phyloP scores from a whole-genome alignment of 2,329 filamentous ascomycete genomes.

The Pyrenophora seminiperda region DNA sequence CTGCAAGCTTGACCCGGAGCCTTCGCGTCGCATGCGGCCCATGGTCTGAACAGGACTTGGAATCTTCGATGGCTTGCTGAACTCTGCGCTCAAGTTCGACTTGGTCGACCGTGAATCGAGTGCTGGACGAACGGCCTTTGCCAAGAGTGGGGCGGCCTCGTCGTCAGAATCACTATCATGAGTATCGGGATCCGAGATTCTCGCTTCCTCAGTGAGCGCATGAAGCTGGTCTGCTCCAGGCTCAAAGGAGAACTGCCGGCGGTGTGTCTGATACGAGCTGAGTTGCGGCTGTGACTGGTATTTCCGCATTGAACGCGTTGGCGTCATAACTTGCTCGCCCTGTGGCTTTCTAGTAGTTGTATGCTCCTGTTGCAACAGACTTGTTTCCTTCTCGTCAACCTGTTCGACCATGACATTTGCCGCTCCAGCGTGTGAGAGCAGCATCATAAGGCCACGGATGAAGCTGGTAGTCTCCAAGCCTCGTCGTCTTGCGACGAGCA shows the following conservation, averaged over 20 bases:
- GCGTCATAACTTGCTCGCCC: neutral
- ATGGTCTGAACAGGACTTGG: constrained; percentile 50
- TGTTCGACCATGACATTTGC: neutral
- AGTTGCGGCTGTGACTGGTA: constrained; percentile 28
- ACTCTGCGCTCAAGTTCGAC: constrained; percentile 13
- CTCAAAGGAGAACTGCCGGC: constrained; percentile 52
- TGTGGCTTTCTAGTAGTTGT: neutral
- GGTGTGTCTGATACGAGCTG: constrained; percentile 23
- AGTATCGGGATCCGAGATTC: constrained; percentile 7
- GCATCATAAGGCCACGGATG: constrained; percentile 40
- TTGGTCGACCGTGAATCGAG: neutral
- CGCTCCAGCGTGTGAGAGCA: constrained; percentile 31
- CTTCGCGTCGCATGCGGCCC: constrained; percentile 46
- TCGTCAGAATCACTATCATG: constrained; percentile 12
- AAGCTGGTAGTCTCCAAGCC: constrained; percentile 43
- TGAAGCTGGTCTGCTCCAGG: constrained; percentile 48
- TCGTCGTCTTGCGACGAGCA: constrained; percentile 42
- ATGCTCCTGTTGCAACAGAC: neutral
- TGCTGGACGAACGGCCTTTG: neutral
- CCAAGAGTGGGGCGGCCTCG: constrained; percentile 1
- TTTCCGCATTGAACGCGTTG: constrained; percentile 9
- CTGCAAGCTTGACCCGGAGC: constrained; percentile 47
- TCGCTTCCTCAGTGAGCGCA: constrained; percentile 22
- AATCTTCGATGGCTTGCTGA: constrained; percentile 46
- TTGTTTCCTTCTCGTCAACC: neutral